A percentile compares a stretch with the other conserved stretches of the same genome.
Conservation (phyloP, 441 rosid species). For the Erodium trifolium region DNA sequence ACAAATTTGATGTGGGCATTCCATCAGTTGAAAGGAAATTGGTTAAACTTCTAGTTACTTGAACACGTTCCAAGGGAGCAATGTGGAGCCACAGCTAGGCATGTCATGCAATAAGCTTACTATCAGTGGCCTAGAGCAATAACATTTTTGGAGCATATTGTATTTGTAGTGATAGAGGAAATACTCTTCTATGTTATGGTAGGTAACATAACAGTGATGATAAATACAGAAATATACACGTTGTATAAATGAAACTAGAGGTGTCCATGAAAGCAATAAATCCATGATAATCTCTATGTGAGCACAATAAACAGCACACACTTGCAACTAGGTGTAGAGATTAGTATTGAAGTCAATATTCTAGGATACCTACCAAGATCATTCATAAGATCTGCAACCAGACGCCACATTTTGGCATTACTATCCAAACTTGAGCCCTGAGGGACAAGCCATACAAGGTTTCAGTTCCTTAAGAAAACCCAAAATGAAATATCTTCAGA, state of each 20-base stretch:
- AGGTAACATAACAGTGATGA: background rate
- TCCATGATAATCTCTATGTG: background rate
- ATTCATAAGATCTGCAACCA: constrained; percentile 92
- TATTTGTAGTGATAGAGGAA: too few species aligned
- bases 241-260: background rate
- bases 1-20: too few species aligned
- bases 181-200: too few species aligned
- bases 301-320: background rate
- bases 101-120: too few species aligned
- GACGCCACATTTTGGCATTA: constrained; percentile 95
- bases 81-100: too few species aligned
- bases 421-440: constrained; percentile 92
- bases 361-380: constrained; percentile 58
- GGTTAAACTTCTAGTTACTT: too few species aligned
- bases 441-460: constrained; percentile 16
- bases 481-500: background rate
- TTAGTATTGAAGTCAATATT: constrained; percentile 3
- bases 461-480: constrained; percentile 5
- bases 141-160: too few species aligned
- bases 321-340: background rate
- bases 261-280: background rate
- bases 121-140: too few species aligned
- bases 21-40: too few species aligned
- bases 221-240: background rate
- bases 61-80: too few species aligned